phyloP scores from a whole-genome alignment of 176 grass and related monocot genomes.

The Thalia dealbata region DNA sequence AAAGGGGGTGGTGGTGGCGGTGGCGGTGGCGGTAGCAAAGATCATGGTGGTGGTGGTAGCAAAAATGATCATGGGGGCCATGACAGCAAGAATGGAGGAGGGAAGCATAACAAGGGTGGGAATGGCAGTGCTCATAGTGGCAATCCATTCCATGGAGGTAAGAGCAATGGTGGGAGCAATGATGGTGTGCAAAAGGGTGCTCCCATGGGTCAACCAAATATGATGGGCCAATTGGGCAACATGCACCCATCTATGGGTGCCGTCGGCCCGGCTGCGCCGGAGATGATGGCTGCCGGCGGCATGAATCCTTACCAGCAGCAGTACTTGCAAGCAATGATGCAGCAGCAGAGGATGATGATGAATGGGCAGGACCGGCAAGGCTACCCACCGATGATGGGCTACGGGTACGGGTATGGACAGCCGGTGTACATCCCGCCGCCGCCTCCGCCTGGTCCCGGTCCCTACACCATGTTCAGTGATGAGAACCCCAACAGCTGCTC shows the following conservation, averaged over 20 bases:
- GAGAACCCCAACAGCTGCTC: conserved; percentile 25
- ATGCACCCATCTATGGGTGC: not conserved
- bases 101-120: not conserved
- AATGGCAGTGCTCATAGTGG: conserved; percentile 1
- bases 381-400: not conserved
- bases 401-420: conserved; percentile 6
- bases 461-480: conserved; percentile 22
- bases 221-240: conserved; percentile 18
- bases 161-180: conserved; percentile 11
- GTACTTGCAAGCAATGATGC: conserved; percentile 6
- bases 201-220: conserved; percentile 11
- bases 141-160: conserved; percentile 1
- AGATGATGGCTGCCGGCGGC: not conserved
- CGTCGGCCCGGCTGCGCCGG: not conserved
- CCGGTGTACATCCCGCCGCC: conserved; percentile 1
- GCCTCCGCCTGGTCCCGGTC: not conserved
- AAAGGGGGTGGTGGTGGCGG: not conserved
- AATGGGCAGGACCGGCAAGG: not conserved
- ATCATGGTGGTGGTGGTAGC: not conserved
- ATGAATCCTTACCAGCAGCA: conserved; percentile 16
- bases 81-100: conserved; percentile 13
- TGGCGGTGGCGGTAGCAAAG: not conserved
- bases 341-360: conserved; percentile 24
- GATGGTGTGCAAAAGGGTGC: not conserved
- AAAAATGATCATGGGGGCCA: not conserved